Evolutionary conservation across 495 filamentous ascomycete genomes (phyloP).

Genomic region (Margaritispora aquatica): DNA sequence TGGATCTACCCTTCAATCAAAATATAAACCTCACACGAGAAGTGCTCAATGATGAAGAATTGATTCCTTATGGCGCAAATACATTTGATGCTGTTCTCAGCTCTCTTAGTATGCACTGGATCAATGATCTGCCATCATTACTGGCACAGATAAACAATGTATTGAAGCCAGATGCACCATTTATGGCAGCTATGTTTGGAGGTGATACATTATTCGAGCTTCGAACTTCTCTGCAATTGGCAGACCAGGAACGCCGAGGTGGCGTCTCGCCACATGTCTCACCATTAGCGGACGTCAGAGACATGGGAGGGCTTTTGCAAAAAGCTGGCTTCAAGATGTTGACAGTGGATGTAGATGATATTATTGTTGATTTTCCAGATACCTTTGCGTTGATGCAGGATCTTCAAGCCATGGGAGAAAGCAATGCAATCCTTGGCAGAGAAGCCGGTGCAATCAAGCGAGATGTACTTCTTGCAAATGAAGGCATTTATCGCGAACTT

Average conservation of each 20-base stretch:
- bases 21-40: conserved; percentile 63
- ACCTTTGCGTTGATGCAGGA: conserved; percentile 88
- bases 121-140: conserved; percentile 87
- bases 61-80: conserved; percentile 68
- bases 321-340: conserved; percentile 90
- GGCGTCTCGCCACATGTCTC: conserved; percentile 84
- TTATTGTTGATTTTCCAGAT: conserved; percentile 92
- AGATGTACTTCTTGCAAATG: conserved; percentile 82
- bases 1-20: conserved; percentile 66
- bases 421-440: conserved; percentile 75
- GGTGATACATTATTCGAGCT: conserved; percentile 94
- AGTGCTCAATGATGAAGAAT: conserved; percentile 62
- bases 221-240: conserved; percentile 87
- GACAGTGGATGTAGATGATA: conserved; percentile 96
- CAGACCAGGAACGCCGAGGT: conserved; percentile 80
- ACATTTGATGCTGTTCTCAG: conserved; percentile 85
- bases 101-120: conserved; percentile 89
- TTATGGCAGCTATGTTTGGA: conserved; percentile 93
- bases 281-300: conserved; percentile 85
- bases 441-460: conserved; percentile 67
- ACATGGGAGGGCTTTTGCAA: conserved; percentile 82
- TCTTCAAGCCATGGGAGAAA: conserved; percentile 91
- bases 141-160: conserved; percentile 74
- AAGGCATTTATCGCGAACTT: conserved; percentile 81
- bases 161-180: conserved; percentile 85